Conservation (phyloP, 345 rosid species). For the Barbarea vulgaris region DNA sequence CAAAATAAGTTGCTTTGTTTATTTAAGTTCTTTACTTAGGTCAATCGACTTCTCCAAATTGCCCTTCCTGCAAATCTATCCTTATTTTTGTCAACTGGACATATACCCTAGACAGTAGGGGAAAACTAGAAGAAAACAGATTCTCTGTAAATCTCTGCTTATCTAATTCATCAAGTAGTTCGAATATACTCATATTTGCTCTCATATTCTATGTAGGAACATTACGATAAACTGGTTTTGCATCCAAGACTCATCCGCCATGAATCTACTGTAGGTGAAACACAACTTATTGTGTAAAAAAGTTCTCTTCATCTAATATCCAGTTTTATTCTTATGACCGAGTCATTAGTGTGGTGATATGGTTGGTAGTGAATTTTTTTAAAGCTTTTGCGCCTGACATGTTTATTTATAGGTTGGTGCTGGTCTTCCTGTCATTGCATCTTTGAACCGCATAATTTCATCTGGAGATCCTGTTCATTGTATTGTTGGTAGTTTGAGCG, state of each 20-base stretch:
- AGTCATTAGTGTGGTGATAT: slow-evolving; percentile 13
- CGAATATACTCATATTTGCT: background rate
- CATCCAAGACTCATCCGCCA: slow-evolving; percentile 69
- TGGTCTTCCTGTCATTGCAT: slow-evolving; percentile 90
- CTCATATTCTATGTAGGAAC: slow-evolving; percentile 56
- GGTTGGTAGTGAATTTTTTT: background rate
- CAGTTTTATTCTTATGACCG: background rate
- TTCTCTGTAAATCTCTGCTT: background rate
- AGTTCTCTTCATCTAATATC: background rate
- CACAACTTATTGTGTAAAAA: background rate
- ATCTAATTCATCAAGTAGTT: background rate
- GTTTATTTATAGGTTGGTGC: slow-evolving; percentile 68
- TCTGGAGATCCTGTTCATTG: slow-evolving; percentile 81
- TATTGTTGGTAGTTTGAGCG: slow-evolving; percentile 84
- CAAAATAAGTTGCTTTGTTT: background rate
- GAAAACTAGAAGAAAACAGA: background rate
- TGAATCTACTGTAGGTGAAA: slow-evolving; percentile 85
- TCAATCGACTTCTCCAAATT: background rate
- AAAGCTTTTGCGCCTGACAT: background rate
- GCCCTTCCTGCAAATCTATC: background rate
- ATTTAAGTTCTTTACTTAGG: background rate
- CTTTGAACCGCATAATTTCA: slow-evolving; percentile 72
- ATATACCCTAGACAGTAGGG: background rate
- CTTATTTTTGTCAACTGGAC: background rate
- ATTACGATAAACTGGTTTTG: slow-evolving; percentile 63